Conservation (phyloP, 805 yeast genomes). For the Cyberlindnera americana region DNA sequence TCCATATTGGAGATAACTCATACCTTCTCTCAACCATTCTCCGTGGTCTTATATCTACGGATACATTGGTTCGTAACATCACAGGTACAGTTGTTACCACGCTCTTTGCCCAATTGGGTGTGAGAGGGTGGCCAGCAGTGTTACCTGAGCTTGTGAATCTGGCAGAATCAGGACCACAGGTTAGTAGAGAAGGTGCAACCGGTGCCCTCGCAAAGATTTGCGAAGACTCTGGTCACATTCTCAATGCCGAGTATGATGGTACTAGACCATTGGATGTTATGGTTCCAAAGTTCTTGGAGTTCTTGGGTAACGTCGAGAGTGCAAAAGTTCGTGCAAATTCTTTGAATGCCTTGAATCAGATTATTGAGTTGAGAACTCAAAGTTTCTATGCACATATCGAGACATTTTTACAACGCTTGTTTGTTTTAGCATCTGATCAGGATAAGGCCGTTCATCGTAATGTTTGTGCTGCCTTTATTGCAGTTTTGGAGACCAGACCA, state of each 20-base stretch:
- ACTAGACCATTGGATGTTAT: constrained; percentile 65
- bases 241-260: constrained; percentile 65
- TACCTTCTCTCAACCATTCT: constrained; percentile 36
- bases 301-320: constrained; percentile 38
- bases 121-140: constrained; percentile 68
- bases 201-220: constrained; percentile 82
- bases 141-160: constrained; percentile 66
- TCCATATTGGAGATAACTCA: constrained; percentile 30
- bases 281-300: constrained; percentile 59
- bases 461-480: constrained; percentile 72
- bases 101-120: constrained; percentile 65
- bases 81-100: constrained; percentile 90
- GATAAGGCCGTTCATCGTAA: constrained; percentile 62
- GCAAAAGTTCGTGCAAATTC: constrained; percentile 57
- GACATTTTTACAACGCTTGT: constrained; percentile 58
- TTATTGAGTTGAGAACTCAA: constrained; percentile 67
- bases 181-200: constrained; percentile 62
- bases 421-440: constrained; percentile 62
- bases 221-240: constrained; percentile 72
- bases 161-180: constrained; percentile 44
- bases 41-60: constrained; percentile 49
- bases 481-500: constrained; percentile 71
- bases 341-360: constrained; percentile 71
- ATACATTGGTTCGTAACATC: constrained; percentile 71
- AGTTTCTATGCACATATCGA: constrained; percentile 63